Percentiles rank a stretch among this genome's conserved stretches.
Evolutionary conservation across 495 filamentous ascomycete genomes (phyloP).

Genomic region (Parachaetomium inaequale): DNA sequence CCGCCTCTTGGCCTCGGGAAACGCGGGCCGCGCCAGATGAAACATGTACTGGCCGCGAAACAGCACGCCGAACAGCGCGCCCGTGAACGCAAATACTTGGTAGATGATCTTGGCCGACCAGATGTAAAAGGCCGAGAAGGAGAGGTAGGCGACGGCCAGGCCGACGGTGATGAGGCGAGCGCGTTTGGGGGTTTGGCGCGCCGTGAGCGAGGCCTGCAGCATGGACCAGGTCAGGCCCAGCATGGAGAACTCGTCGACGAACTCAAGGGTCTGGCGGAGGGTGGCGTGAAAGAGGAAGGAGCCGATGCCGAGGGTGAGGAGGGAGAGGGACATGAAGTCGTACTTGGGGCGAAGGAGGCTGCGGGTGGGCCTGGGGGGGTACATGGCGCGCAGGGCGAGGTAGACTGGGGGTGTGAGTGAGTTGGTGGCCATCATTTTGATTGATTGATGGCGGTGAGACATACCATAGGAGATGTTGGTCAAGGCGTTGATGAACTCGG

Average conservation of each 20-base stretch:
- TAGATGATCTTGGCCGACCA: slow-evolving; percentile 34
- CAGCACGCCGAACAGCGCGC: slow-evolving; percentile 17
- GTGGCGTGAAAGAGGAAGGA: slow-evolving; percentile 52
- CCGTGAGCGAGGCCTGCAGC: slow-evolving; percentile 50
- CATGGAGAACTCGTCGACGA: slow-evolving; percentile 57
- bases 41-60: slow-evolving; percentile 26
- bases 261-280: slow-evolving; percentile 53
- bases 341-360: slow-evolving; percentile 5
- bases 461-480: slow-evolving; percentile 51
- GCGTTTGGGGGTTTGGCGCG: slow-evolving; percentile 30
- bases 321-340: slow-evolving; percentile 32
- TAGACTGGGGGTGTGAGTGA: slow-evolving; percentile 24
- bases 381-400: slow-evolving; percentile 24
- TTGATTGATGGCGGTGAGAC: not conserved
- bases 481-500: slow-evolving; percentile 56
- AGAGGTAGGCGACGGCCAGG: slow-evolving; percentile 23
- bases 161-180: slow-evolving; percentile 31
- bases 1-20: slow-evolving; percentile 13
- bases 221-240: slow-evolving; percentile 49
- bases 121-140: slow-evolving; percentile 38
- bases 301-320: slow-evolving; percentile 56
- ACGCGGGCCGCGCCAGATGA: slow-evolving; percentile 12
- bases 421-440: no score
- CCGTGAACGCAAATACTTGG: slow-evolving; percentile 25
- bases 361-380: slow-evolving; percentile 8